Evolutionary conservation across 225 moss, liverwort and hornwort genomes (phyloP), one percentile per base, ranked within the genome.

Genomic region (Pseudisothecium myosuroides): DNA sequence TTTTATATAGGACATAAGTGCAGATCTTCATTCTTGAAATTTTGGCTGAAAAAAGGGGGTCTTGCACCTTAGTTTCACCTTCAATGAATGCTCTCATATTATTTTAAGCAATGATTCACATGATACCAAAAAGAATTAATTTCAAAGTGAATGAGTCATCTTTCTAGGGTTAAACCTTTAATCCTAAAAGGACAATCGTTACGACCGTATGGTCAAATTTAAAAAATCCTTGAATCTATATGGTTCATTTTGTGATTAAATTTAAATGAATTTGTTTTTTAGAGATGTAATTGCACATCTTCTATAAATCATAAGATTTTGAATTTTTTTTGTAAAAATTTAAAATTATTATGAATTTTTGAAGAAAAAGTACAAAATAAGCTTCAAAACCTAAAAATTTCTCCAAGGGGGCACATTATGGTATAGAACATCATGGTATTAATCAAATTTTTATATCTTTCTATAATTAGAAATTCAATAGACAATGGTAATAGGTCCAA

Each of bases 161-260:
- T 2, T 60, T 26, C 12, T 31, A 14, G 15, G 0, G 7, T 62
- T 7, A 31, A 31, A 64, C 2, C 9, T 0, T 64, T 19, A 36
- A 36, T 1, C 36, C 3, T 36, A 5, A 65, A 19, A 19, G 5
- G 19, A 5, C 1, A 10, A 5, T 3, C 5, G 1, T 10, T 22
- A n/a, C 23, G 22, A 68, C 7, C 11, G 7, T 65, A 2, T 22
- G 7, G n/a, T 68, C n/a, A 23, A 68, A 37, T 7, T 12, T n/a
- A 4, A 14, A 14, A 68, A 68, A 23, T 39, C 7, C 1, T 39
- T 68, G 22, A 68, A 68, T 22, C 7, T 68, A 0, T 22, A n/a
- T 22, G 2, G 12, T n/a, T 39, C n/a, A 68, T 23, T 37, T 68
- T 23, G n/a, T 12, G 4, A n/a, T 22, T n/a, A 12, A 22, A 68